Evolutionary conservation across 2,329 filamentous ascomycete genomes (phyloP).

Genomic region (Aphanoascus verrucosus): DNA sequence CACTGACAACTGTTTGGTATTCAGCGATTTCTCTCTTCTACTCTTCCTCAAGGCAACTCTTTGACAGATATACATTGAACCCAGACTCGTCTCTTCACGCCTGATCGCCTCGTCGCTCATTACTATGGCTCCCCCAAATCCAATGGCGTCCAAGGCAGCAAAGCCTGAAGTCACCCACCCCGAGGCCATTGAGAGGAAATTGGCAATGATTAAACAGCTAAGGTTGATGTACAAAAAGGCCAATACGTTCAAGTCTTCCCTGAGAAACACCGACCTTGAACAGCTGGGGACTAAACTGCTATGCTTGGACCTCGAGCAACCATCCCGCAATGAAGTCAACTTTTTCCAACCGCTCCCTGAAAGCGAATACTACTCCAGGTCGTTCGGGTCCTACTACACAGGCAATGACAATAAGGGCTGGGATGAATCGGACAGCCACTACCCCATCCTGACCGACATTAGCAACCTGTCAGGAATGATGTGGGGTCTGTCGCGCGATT

Average conservation of each 20-base stretch:
- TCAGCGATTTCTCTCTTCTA: not conserved
- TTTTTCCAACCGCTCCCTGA: not conserved
- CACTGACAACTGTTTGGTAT: too few species aligned
- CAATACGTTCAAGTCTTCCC: slow-evolving; percentile 1
- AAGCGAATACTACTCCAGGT: not conserved
- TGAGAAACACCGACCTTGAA: not conserved
- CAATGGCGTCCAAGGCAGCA: not conserved
- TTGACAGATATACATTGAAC: not conserved
- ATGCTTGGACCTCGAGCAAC: not conserved
- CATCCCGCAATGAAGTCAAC: not conserved
- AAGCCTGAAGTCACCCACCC: not conserved
- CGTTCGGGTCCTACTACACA: not conserved
- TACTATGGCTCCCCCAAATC: not conserved
- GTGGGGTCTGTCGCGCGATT: not conserved
- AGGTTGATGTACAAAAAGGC: not conserved
- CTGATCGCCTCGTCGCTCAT: not conserved
- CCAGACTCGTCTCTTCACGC: not conserved
- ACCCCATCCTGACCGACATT: not conserved
- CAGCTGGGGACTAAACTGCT: not conserved
- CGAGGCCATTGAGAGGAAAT: not conserved
- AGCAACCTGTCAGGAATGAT: not conserved
- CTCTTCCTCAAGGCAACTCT: not conserved
- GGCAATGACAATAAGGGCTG: not conserved
- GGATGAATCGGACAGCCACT: not conserved
- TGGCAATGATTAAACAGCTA: not conserved